Evolutionary conservation across 2,329 filamentous ascomycete species (phyloP).

Genomic region (Scedosporium aurantiacum): DNA sequence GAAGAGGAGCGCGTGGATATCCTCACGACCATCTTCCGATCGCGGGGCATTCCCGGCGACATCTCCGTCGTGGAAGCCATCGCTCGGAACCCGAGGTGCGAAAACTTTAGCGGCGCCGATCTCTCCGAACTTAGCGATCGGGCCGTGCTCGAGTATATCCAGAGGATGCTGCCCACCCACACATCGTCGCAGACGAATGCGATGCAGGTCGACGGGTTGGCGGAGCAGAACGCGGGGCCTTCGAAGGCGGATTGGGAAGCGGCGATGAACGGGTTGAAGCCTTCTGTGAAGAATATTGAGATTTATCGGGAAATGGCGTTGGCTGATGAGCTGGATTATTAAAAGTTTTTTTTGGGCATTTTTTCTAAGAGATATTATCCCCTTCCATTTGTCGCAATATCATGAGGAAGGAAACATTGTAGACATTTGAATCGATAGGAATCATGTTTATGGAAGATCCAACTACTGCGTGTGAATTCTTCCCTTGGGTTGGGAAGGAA

Average conservation of each 20-base stretch:
- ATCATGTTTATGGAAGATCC: no score
- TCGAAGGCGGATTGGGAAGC: slow-evolving; percentile 38
- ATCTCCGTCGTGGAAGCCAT: slow-evolving; percentile 47
- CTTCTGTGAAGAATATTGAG: slow-evolving; percentile 37
- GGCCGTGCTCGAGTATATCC: slow-evolving; percentile 37
- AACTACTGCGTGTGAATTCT: no score
- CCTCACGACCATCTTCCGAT: slow-evolving; percentile 54
- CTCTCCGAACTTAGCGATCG: slow-evolving; percentile 37
- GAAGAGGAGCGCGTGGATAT: slow-evolving; percentile 76
- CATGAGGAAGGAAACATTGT: no score
- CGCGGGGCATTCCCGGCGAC: slow-evolving; percentile 30
- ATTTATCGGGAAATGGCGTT: slow-evolving; percentile 28
- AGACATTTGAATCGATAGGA: no score
- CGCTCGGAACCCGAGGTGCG: slow-evolving; percentile 56
- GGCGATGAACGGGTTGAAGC: slow-evolving; percentile 35
- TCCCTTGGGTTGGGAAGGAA: no score
- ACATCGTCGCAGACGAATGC: neutral
- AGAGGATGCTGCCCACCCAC: slow-evolving; percentile 21
- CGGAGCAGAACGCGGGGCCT: slow-evolving; percentile 21
- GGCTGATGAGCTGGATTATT: slow-evolving; percentile 13
- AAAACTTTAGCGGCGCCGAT: slow-evolving; percentile 65
- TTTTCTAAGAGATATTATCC: neutral
- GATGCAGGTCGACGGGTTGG: slow-evolving; percentile 12
- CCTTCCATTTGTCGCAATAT: neutral
- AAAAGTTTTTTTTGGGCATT: neutral